Evolutionary conservation across 345 rosid species (phyloP), one percentile per base, ranked within the genome.

Genomic region (Geranium brycei): DNA sequence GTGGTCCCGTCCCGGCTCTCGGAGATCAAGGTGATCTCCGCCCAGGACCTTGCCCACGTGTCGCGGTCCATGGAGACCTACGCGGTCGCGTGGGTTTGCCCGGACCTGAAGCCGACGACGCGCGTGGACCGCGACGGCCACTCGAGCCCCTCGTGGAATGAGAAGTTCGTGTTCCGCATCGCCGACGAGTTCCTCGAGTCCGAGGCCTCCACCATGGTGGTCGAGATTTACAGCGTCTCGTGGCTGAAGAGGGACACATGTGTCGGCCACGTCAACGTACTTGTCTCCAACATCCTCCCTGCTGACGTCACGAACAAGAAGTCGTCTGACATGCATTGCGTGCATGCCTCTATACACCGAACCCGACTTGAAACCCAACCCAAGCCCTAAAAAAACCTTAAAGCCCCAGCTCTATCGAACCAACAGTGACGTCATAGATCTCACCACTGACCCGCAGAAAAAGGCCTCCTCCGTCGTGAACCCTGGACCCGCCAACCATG

Each of bases 21-120:
- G 2, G 99, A 91, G 51, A 81, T 95, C 28, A 88, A 71, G 19
- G 65, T 95, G 56, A 75, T 85, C 19, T 91, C 97, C 0, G 97
- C 91, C 14, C 95, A 87, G 64, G 97, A 88, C 69, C 75, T 95
- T 4, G 87, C 85, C 14, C 72, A 85, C 0, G 78, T 91, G 7
- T 85, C 92, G 5, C 85, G 80, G 61, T 81, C 81, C 66, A 91
- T 95, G 96, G 85, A 87, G 30, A 88, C 96, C 5, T 95, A 95
- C 15, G 89, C 95, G 0, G 83, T 88, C 0, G 87, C 82, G 0
- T 91, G 95, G 95, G 79, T 91, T 63, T 75, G 85, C 19, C 85
- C 91, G 0, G 80, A 83, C 40, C 72, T 91, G 15, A 91, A 88
- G 64, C 78, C 87, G 28, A 69, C 91, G 1, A 85, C 99, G 0